Evolutionary conservation across 768 basidiomycete species (phyloP).

Genomic region (Lactarius akahatsu): DNA sequence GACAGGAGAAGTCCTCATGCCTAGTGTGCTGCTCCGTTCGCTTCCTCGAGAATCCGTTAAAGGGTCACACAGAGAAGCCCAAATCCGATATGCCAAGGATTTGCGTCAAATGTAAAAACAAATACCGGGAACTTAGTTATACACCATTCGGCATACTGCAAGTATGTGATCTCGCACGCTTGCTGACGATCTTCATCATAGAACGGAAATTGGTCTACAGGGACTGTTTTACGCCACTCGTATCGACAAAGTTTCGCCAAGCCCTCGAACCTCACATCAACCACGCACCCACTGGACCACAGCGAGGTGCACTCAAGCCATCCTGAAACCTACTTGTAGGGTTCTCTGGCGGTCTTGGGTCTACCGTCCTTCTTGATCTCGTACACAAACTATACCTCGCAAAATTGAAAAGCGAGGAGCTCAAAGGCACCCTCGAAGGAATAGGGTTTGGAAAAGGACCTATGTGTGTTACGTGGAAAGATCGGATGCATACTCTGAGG

Average conservation of each 20-base stretch:
- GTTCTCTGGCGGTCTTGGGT: slow-evolving; percentile 78
- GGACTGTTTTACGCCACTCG: slow-evolving; percentile 64
- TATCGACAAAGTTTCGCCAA: slow-evolving; percentile 62
- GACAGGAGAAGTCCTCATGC: slow-evolving; percentile 58
- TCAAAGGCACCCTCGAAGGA: slow-evolving; percentile 64
- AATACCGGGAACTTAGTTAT: slow-evolving; percentile 67
- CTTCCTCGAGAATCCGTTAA: neutral
- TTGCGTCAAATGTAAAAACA: slow-evolving; percentile 77
- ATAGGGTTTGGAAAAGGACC: slow-evolving; percentile 60
- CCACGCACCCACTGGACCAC: slow-evolving; percentile 49
- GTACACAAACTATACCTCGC: slow-evolving; percentile 59
- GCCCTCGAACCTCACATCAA: slow-evolving; percentile 66
- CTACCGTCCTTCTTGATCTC: slow-evolving; percentile 69
- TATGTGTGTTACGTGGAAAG: slow-evolving; percentile 70
- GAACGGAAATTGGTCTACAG: slow-evolving; percentile 36
- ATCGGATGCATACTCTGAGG: slow-evolving; percentile 58
- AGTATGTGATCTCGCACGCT: slow-evolving; percentile 43
- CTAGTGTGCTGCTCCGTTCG: slow-evolving; percentile 45
- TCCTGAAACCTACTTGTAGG: slow-evolving; percentile 66
- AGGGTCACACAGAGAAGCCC: slow-evolving; percentile 47
- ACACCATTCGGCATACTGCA: slow-evolving; percentile 83
- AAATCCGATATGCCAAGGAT: slow-evolving; percentile 65
- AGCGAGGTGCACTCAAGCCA: slow-evolving; percentile 61
- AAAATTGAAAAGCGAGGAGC: slow-evolving; percentile 31
- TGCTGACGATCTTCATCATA: slow-evolving; percentile 2